phyloP scores from a whole-genome alignment of 805 yeast species.

The Citeromyces matritensis region DNA sequence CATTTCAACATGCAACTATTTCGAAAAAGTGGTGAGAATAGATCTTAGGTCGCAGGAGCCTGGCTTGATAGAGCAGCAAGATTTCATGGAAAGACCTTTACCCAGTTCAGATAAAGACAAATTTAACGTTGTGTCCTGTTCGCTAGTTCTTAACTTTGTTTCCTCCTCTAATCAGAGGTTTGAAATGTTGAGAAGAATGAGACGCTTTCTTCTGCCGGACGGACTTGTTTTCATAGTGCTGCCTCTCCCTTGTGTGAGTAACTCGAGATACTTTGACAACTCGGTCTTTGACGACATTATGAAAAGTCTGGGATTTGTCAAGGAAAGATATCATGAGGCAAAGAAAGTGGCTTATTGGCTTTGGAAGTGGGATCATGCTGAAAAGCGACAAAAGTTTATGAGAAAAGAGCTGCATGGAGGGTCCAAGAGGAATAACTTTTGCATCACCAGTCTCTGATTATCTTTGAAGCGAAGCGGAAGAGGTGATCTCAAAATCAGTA shows the following conservation, averaged over 20 bases:
- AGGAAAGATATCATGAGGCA: constrained; percentile 36
- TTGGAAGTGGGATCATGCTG: constrained; percentile 23
- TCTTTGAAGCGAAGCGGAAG: too few species aligned
- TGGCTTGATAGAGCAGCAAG: constrained; percentile 49
- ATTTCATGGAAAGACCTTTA: constrained; percentile 65
- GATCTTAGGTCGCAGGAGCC: constrained; percentile 76
- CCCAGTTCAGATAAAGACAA: constrained; percentile 29
- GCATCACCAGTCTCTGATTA: constrained; percentile 19
- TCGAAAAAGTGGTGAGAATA: constrained; percentile 40
- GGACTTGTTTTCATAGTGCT: constrained; percentile 46
- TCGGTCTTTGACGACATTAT: constrained; percentile 27
- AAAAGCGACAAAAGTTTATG: constrained; percentile 7
- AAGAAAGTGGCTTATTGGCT: constrained; percentile 65
- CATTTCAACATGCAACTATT: constrained; percentile 44
- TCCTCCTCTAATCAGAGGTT: constrained; percentile 62
- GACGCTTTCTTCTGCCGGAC: constrained; percentile 33
- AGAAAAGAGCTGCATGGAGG: constrained; percentile 46
- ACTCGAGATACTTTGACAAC: constrained; percentile 65
- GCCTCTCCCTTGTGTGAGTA: constrained; percentile 75
- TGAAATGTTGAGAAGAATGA: constrained; percentile 52
- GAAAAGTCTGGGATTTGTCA: constrained; percentile 42
- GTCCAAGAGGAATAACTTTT: constrained; percentile 52
- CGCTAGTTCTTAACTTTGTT: constrained; percentile 81
- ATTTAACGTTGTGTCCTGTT: constrained; percentile 64
- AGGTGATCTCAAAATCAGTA: too few species aligned